A percentile compares a stretch with the other conserved stretches of the same genome.
phyloP scores from a whole-genome alignment of 805 yeast species.

The Wickerhamiella kazuoi region DNA sequence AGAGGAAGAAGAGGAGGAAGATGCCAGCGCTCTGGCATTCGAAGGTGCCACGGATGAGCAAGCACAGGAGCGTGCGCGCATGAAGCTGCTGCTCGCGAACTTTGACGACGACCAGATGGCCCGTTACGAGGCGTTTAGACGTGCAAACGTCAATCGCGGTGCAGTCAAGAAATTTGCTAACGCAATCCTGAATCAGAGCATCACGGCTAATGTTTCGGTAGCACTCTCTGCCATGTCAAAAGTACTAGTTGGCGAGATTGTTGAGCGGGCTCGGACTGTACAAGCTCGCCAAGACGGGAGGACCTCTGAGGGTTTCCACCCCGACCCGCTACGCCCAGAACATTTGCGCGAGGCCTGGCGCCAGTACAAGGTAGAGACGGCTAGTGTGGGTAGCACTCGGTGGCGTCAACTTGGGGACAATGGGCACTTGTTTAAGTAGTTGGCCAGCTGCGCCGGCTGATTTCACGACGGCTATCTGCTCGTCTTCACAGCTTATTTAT shows the following conservation, averaged over 20 bases:
- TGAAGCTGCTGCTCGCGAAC: slow-evolving; percentile 42
- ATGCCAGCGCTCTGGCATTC: not conserved
- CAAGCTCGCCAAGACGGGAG: slow-evolving; percentile 32
- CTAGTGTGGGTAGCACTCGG: slow-evolving; percentile 40
- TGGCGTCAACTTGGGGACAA: slow-evolving; percentile 62
- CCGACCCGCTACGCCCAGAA: slow-evolving; percentile 55
- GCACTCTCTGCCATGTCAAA: slow-evolving; percentile 76
- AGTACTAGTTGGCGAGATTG: slow-evolving; percentile 75
- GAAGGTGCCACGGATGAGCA: slow-evolving; percentile 5
- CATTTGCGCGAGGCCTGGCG: slow-evolving; percentile 85
- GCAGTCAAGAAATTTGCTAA: slow-evolving; percentile 70
- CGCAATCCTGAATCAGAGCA: slow-evolving; percentile 59
- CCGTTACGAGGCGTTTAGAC: slow-evolving; percentile 68
- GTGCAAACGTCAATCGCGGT: slow-evolving; percentile 55
- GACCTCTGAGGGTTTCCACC: slow-evolving; percentile 18
- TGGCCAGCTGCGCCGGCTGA: too few relatives aligned
- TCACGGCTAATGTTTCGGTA: slow-evolving; percentile 63
- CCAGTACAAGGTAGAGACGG: slow-evolving; percentile 46
- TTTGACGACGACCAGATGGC: slow-evolving; percentile 72
- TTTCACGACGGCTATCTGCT: too few relatives aligned
- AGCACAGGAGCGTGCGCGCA: slow-evolving; percentile 21
- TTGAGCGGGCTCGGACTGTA: slow-evolving; percentile 61
- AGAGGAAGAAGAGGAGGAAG: not conserved
- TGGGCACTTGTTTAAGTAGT: slow-evolving; percentile 23
- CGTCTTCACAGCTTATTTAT: too few relatives aligned